Evolutionary conservation across 495 filamentous ascomycete species (phyloP).

Genomic region (Talaromyces stipitatus): DNA sequence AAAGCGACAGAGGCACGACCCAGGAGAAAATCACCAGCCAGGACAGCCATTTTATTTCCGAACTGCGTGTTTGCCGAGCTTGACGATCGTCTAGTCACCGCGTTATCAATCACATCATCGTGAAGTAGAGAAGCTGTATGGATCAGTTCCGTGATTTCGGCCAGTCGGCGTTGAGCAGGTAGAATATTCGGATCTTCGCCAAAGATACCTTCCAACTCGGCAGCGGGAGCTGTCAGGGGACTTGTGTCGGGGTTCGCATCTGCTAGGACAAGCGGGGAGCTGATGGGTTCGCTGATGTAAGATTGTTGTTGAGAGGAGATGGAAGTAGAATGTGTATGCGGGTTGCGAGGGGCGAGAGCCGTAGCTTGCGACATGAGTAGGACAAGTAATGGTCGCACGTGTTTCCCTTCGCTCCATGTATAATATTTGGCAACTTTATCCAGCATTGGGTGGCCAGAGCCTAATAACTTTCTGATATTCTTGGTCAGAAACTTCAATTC

Average conservation of each 20-base stretch:
- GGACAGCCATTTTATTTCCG: constrained; percentile 97
- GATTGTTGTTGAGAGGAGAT: constrained; percentile 1
- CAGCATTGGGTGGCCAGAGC: constrained; percentile 85
- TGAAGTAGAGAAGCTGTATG: constrained; percentile 95
- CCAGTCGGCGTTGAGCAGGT: constrained; percentile 84
- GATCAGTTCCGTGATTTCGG: constrained; percentile 94
- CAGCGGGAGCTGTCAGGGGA: constrained; percentile 39
- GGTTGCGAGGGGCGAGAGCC: constrained; percentile 61
- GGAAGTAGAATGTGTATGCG: constrained; percentile 17
- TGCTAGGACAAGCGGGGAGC: constrained; percentile 62
- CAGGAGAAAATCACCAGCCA: constrained; percentile 91
- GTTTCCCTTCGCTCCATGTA: constrained; percentile 93
- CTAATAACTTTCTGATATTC: constrained; percentile 80
- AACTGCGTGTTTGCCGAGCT: constrained; percentile 89
- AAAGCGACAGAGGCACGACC: constrained; percentile 90
- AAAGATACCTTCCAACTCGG: constrained; percentile 40
- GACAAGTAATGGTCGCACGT: constrained; percentile 88
- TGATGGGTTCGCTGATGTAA: constrained; percentile 68
- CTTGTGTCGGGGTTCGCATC: constrained; percentile 73
- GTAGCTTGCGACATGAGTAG: constrained; percentile 94
- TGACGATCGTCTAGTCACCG: constrained; percentile 68
- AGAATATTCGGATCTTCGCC: constrained; percentile 66
- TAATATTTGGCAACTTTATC: constrained; percentile 98
- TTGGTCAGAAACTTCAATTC: constrained; percentile 91
- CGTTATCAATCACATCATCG: constrained; percentile 96